Conservation (phyloP, 176 grass and related monocot species). For the Eleusine coracana region DNA sequence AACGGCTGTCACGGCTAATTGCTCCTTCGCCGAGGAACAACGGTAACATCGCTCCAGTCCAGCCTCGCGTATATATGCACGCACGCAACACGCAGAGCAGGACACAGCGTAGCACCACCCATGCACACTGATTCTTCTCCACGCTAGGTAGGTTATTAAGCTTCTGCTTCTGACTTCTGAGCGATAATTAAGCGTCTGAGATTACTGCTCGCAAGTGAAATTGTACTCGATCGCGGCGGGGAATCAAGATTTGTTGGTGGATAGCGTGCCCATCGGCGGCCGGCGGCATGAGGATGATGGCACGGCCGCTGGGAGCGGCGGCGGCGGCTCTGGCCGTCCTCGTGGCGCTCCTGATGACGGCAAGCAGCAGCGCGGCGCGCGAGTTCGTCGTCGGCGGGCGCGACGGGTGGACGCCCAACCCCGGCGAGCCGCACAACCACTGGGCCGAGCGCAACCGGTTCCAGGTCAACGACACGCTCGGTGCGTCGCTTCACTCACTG, state of each 20-base stretch:
- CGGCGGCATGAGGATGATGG: background rate
- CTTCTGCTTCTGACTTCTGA: background rate
- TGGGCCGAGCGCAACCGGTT: slow-evolving; percentile 85
- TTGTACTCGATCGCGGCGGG: background rate
- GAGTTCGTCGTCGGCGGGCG: slow-evolving; percentile 65
- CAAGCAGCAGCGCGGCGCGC: slow-evolving; percentile 29
- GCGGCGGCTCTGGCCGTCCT: background rate
- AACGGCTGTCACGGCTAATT: slow-evolving; percentile 41
- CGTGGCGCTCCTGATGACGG: background rate
- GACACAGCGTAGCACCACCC: too few relatives aligned
- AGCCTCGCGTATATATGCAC: background rate
- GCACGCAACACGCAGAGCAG: background rate
- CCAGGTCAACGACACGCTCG: slow-evolving; percentile 76
- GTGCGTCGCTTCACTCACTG: background rate
- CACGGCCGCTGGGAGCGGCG: background rate
- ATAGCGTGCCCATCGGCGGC: background rate
- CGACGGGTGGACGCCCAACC: slow-evolving; percentile 60
- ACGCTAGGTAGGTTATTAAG: background rate
- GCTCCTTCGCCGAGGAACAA: slow-evolving; percentile 21
- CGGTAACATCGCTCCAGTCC: background rate
- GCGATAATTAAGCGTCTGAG: background rate
- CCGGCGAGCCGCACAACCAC: slow-evolving; percentile 50
- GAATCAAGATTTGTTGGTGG: background rate
- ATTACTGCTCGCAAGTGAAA: background rate
- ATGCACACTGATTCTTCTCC: background rate